These are phyloP conservation scores for Leccinum rimulosum DNA, from an alignment of 768 basidiomycete species.

Conservation along the genomic window DNA sequence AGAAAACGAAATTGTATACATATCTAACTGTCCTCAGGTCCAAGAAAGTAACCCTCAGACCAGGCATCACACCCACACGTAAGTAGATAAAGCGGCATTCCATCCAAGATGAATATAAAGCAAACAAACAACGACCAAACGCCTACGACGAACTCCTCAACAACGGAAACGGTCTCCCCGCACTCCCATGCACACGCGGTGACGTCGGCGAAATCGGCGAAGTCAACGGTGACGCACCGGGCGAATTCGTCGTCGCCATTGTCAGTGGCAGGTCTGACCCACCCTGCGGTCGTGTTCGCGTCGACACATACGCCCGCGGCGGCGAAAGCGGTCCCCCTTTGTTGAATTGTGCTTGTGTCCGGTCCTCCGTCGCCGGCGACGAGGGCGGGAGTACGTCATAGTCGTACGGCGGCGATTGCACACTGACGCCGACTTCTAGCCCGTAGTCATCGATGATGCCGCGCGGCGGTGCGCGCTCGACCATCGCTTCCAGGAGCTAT, in stretches of 20 bases:
- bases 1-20: too few relatives aligned
- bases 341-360: constrained; percentile 27
- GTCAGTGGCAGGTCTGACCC: background rate
- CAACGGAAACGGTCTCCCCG: constrained; percentile 11
- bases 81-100: background rate
- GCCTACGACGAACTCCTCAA: constrained; percentile 1
- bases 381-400: constrained; percentile 7
- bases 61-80: too few relatives aligned
- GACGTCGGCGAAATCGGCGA: constrained; percentile 14
- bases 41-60: too few relatives aligned
- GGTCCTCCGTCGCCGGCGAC: constrained; percentile 25
- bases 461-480: constrained; percentile 79
- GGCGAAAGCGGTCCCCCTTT: constrained; percentile 36
- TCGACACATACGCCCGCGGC: constrained; percentile 54
- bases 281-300: constrained; percentile 46
- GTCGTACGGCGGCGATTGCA: constrained; percentile 6
- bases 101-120: background rate
- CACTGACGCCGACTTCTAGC: constrained; percentile 31
- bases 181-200: background rate
- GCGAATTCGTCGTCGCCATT: background rate
- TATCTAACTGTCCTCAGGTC: too few relatives aligned
- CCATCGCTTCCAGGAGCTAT: constrained; percentile 84
- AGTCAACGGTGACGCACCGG: constrained; percentile 28
- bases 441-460: constrained; percentile 63
- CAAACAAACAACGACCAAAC: background rate